Base-by-base conservation (phyloP, 768 basidiomycete genomes). In the Pisolithus sp. region DNA sequence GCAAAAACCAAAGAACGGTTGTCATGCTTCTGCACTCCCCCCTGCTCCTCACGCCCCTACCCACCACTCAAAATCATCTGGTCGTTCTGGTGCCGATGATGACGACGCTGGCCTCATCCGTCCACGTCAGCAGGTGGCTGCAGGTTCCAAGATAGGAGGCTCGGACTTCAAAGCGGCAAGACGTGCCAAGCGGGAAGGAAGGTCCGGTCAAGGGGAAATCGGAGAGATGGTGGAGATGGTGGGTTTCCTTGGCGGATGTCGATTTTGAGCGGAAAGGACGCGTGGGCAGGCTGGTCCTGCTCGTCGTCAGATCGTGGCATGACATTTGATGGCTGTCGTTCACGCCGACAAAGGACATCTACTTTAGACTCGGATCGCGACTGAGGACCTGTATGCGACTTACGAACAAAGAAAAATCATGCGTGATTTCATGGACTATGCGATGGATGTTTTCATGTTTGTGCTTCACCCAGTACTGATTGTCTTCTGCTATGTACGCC, bases 221-320 rank as follows among this genome's bases (percentile, higher is more conserved):
- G 58, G 65, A 2, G 58, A 65, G 49, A 5, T 58, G 48, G 28
- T 68, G 10, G 65, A 66, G 54, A 68, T 68, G 66, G 57, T 68
- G 5, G 66, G 66, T 6, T 68, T 68, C 48, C 9, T 59, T 58
- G 51, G 55, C 6, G 49, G 42, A 2, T 28, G 45, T n/a, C 24
- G 24, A 15, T 7, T 45, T 15, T 45, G 43, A 45, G 26, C 15
- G 17, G 8, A 13, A 34, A 34, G 34, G 34, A 17, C 17, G 10
- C 15, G 28, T 7, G n/a, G 26, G 43, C 43, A 28, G 43, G 43
- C 43, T 28, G 43, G 43, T 26, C 24, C 43, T n/a, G 43, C 43
- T 26, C 43, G 17, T 34, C 12, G 13, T 34, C 34, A 13, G 13
- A 15, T 13, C 2, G 34, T 34, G 34, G 13, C 12, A 34, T 34